Conservation (phyloP, 2,329 filamentous ascomycete genomes). For the Xylariales sp. region DNA sequence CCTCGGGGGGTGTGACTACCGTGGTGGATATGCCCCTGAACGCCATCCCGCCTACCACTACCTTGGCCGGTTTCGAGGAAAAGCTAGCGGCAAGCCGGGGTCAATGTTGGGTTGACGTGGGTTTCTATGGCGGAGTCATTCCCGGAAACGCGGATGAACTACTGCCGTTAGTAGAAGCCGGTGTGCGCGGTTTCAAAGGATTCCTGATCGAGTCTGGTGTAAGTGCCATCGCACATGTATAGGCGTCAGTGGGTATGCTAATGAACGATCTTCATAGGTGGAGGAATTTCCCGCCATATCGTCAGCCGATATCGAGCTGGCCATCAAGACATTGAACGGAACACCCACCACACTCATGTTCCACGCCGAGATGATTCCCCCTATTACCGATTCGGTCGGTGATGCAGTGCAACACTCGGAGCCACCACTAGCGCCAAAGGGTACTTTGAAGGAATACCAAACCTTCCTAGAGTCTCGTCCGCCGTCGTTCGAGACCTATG, state of each 20-base stretch:
- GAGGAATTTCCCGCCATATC: constrained; percentile 97
- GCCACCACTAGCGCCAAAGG: constrained; percentile 76
- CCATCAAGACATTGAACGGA: constrained; percentile 83
- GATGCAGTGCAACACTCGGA: constrained; percentile 78
- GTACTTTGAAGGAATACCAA: constrained; percentile 80
- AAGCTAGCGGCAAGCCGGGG: constrained; percentile 86
- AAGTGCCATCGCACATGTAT: constrained; percentile 54
- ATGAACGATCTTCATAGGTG: constrained; percentile 65
- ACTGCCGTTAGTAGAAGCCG: constrained; percentile 81
- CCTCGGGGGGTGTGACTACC: constrained; percentile 95
- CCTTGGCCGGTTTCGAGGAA: constrained; percentile 80
- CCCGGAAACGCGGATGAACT: constrained; percentile 88
- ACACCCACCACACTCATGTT: constrained; percentile 96
- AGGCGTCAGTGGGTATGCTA: constrained; percentile 34
- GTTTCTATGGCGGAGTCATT: constrained; percentile 94
- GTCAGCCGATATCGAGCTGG: constrained; percentile 78
- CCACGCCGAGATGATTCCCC: constrained; percentile 98
- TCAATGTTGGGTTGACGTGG: constrained; percentile 98
- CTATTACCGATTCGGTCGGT: constrained; percentile 80
- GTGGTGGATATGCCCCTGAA: constrained; percentile 98
- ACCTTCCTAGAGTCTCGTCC: constrained; percentile 94
- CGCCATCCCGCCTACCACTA: constrained; percentile 95
- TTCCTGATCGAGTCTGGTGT: constrained; percentile 97
- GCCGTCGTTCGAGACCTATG: constrained; percentile 89
- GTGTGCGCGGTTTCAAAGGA: constrained; percentile 95